These are phyloP conservation scores for Choiromyces venosus DNA, from an alignment of 495 filamentous ascomycete genomes.

Conservation along the genomic window DNA sequence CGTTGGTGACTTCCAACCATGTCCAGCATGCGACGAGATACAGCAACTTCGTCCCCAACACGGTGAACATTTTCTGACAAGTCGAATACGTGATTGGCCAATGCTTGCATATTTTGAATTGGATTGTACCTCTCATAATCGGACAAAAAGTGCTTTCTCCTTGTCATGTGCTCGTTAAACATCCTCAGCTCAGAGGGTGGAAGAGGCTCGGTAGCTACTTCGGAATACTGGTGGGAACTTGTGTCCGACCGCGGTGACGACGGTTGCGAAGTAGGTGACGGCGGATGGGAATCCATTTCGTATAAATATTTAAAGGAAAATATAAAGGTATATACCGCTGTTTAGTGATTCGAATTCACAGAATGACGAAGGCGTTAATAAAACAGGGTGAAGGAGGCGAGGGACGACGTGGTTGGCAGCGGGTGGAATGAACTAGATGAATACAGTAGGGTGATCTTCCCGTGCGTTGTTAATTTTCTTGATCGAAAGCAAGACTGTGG, in stretches of 20 bases:
- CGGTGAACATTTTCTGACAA: constrained; percentile 29
- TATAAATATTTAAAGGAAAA: background rate
- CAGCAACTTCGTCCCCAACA: constrained; percentile 24
- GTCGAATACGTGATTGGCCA: constrained; percentile 40
- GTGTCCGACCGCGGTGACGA: constrained; percentile 11
- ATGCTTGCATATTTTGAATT: constrained; percentile 39
- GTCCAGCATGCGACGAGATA: constrained; percentile 28
- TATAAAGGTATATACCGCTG: background rate
- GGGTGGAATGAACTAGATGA: constrained; percentile 1
- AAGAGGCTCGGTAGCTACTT: constrained; percentile 36
- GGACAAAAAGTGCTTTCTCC: constrained; percentile 35
- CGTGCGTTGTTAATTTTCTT: constrained; percentile 1
- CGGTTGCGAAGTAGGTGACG: constrained; percentile 2
- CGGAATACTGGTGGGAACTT: constrained; percentile 25
- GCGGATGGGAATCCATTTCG: constrained; percentile 31
- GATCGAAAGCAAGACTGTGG: background rate
- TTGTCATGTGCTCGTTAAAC: constrained; percentile 37
- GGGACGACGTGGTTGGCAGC: background rate
- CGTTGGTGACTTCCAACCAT: constrained; percentile 21
- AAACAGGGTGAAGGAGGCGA: background rate
- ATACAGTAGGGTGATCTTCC: background rate
- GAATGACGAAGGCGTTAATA: background rate
- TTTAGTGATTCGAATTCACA: background rate
- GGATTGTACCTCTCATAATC: constrained; percentile 39
- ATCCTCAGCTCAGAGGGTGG: constrained; percentile 25